A percentile compares a stretch with the other conserved stretches of the same genome.
These are phyloP conservation scores for Septoria linicola DNA, from an alignment of 2,329 filamentous ascomycete genomes.

Conservation along the genomic window DNA sequence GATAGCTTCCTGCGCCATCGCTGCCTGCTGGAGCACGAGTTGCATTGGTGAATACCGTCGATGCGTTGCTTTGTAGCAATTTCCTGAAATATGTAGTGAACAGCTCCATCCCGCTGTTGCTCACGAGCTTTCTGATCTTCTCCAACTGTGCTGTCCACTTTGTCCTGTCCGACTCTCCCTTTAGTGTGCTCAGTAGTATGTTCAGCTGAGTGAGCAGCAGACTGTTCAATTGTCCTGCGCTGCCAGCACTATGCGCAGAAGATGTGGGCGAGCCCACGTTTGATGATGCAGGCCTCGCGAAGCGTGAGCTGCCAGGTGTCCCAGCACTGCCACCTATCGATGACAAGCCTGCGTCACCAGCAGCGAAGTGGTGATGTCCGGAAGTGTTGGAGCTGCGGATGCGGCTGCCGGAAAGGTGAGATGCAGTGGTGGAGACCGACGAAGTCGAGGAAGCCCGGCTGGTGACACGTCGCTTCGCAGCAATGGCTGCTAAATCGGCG, in stretches of 20 bases:
- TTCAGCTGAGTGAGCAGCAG: constrained; percentile 95
- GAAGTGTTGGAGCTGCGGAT: constrained; percentile 57
- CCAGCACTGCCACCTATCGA: constrained; percentile 51
- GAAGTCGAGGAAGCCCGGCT: constrained; percentile 57
- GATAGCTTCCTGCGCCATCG: constrained; percentile 76
- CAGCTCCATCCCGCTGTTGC: constrained; percentile 99
- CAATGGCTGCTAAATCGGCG: constrained; percentile 51
- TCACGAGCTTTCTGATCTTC: constrained; percentile 91
- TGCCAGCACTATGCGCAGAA: constrained; percentile 41
- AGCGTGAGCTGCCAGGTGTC: constrained; percentile 56
- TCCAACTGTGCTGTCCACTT: constrained; percentile 93
- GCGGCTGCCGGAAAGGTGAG: constrained; percentile 55
- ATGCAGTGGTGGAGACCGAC: constrained; percentile 56
- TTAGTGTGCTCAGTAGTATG: constrained; percentile 88
- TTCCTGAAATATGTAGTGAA: constrained; percentile 94
- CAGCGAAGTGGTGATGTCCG: constrained; percentile 55
- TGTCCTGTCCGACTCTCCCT: constrained; percentile 84
- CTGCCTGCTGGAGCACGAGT: constrained; percentile 55
- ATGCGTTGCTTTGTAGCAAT: constrained; percentile 84
- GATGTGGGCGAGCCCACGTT: constrained; percentile 53
- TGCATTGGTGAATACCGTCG: constrained; percentile 81
- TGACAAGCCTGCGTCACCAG: constrained; percentile 54
- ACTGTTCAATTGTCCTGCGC: constrained; percentile 65
- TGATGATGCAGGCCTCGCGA: constrained; percentile 59
- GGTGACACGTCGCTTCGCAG: constrained; percentile 50